A percentile compares a stretch with the other conserved stretches of the same genome.
Conservation (phyloP, 2,329 filamentous ascomycete genomes). For the Chalara sp. region DNA sequence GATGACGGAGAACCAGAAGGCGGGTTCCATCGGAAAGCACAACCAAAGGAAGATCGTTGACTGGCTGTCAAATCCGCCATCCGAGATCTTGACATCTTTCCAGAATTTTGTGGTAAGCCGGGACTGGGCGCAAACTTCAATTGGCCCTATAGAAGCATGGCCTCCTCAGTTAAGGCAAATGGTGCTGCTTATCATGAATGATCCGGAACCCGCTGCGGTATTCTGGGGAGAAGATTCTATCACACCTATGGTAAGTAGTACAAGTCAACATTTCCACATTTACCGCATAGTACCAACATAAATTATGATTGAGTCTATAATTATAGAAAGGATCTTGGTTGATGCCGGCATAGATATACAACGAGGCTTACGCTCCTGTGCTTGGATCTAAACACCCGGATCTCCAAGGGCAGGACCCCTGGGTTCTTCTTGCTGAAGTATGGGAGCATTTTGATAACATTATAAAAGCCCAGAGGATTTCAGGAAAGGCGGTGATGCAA, state of each 20-base stretch:
- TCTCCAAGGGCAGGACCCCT: neutral
- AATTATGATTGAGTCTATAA: too few relatives aligned
- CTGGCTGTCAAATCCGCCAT: neutral
- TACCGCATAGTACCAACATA: too few relatives aligned
- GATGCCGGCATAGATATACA: constrained; percentile 45
- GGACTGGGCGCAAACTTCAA: neutral
- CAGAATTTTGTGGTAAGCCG: neutral
- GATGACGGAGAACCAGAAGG: too few relatives aligned
- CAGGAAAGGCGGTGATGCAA: neutral
- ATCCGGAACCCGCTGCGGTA: constrained; percentile 66
- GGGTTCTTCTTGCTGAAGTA: neutral
- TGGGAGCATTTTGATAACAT: neutral
- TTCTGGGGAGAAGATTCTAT: constrained; percentile 71
- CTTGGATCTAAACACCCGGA: constrained; percentile 71
- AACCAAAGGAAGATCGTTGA: neutral
- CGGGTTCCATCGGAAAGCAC: too few relatives aligned
- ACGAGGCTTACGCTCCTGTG: constrained; percentile 63
- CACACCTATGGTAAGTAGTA: constrained; percentile 23
- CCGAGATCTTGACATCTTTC: neutral
- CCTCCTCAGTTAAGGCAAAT: neutral
- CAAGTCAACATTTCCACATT: too few relatives aligned
- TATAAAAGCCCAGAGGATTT: neutral
- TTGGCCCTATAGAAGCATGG: neutral
- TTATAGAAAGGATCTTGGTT: too few relatives aligned
- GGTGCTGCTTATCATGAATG: constrained; percentile 60